A percentile compares a stretch with the other conserved stretches of the same genome.
These are phyloP conservation scores for Mucor irregularis DNA, from an alignment of 371 early-diverging fungal genomes.

Conservation along the genomic window DNA sequence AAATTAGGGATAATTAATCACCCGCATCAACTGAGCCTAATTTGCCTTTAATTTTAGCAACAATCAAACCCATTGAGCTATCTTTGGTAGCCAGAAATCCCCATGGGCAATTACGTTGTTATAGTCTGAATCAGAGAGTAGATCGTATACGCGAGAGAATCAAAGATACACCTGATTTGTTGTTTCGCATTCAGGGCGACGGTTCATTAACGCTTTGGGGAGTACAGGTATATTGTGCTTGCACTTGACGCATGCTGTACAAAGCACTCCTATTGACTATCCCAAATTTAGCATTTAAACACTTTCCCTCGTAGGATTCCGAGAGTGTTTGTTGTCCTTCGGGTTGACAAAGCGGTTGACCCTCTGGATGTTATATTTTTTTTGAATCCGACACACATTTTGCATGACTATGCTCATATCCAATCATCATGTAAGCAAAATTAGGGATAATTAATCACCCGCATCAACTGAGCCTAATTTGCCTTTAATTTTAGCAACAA, in stretches of 20 bases:
- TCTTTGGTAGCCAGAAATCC: slow-evolving; percentile 58
- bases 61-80: slow-evolving; percentile 70
- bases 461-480: too few relatives aligned
- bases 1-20: too few relatives aligned
- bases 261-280: background rate
- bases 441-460: too few relatives aligned
- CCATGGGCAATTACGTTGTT: background rate
- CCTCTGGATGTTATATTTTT: slow-evolving; percentile 62
- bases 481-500: slow-evolving; percentile 45
- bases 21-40: too few relatives aligned
- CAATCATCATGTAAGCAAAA: slow-evolving; percentile 49
- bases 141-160: slow-evolving; percentile 60
- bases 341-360: slow-evolving; percentile 61
- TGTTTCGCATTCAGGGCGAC: slow-evolving; percentile 70
- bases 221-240: slow-evolving; percentile 52
- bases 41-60: too few relatives aligned
- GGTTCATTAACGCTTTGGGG: slow-evolving; percentile 83
- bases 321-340: slow-evolving; percentile 67
- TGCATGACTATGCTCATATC: slow-evolving; percentile 55
- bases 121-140: slow-evolving; percentile 35
- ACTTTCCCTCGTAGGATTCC: slow-evolving; percentile 64
- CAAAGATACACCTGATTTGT: slow-evolving; percentile 76
- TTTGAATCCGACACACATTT: slow-evolving; percentile 52
- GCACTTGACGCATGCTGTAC: too few relatives aligned
- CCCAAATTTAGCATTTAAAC: slow-evolving; percentile 48